Evolutionary conservation across 2,329 filamentous ascomycete genomes (phyloP).

Genomic region (Botryotinia narcissicola): DNA sequence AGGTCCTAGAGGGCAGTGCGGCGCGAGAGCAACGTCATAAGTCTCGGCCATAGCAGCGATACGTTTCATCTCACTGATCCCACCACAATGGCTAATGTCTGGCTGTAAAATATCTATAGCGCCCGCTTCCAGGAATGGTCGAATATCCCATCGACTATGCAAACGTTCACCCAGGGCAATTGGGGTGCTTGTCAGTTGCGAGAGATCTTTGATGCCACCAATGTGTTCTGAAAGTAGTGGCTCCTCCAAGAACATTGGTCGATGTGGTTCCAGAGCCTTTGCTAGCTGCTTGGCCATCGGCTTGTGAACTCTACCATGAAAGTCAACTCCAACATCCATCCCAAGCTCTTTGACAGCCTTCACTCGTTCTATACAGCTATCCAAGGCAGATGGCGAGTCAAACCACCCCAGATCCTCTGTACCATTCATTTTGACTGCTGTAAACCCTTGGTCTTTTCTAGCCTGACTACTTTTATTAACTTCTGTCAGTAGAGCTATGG

Average conservation of each 20-base stretch:
- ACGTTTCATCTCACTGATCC: conserved; percentile 67
- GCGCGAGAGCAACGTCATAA: conserved; percentile 70
- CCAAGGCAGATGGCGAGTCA: conserved; percentile 64
- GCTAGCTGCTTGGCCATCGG: conserved; percentile 80
- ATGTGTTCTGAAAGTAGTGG: conserved; percentile 66
- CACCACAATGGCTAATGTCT: conserved; percentile 69
- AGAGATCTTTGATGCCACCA: conserved; percentile 56
- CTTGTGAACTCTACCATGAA: conserved; percentile 73
- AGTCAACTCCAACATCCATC: conserved; percentile 72
- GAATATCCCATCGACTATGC: conserved; percentile 71
- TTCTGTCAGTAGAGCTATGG: conserved; percentile 18
- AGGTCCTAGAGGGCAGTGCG: conserved; percentile 71
- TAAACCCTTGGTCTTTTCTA: conserved; percentile 61
- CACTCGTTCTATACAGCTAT: conserved; percentile 63
- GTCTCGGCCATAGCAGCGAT: conserved; percentile 71
- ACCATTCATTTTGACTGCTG: conserved; percentile 74
- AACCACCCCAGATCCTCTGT: conserved; percentile 75
- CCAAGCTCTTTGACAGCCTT: conserved; percentile 67
- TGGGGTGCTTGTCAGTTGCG: conserved; percentile 56
- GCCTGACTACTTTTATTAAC: conserved; percentile 45
- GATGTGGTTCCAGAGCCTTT: conserved; percentile 62
- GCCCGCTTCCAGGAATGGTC: conserved; percentile 65
- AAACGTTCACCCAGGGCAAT: conserved; percentile 72
- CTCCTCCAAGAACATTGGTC: conserved; percentile 74
- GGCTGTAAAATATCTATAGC: conserved; percentile 72